Base-by-base conservation (phyloP, 192 early-diverging fungal genomes). In the Lunasporangiospora selenospora region DNA sequence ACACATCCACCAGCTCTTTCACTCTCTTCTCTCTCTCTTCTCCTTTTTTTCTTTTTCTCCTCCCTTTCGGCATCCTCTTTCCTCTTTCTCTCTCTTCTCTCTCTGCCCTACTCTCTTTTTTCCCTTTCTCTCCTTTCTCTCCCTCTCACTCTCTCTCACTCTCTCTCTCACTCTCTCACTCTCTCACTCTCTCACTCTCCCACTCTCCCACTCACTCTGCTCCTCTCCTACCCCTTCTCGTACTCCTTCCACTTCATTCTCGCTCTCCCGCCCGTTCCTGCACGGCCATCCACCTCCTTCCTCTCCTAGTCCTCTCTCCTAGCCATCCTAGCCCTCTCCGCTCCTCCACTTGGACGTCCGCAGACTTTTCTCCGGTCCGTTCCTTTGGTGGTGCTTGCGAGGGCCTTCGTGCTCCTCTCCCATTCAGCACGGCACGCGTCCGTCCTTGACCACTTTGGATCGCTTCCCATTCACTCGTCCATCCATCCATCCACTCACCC, bases 1-100 rank as follows among this genome's bases (percentile, higher is more conserved):
- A n/a, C n/a, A n/a, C n/a, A n/a, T n/a, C n/a, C n/a, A n/a, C n/a
- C n/a, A n/a, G n/a, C n/a, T n/a, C n/a, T n/a, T n/a, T n/a, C n/a
- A n/a, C n/a, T n/a, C n/a, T n/a, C n/a, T n/a, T n/a, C n/a, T 45
- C 44, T 52, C 39, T 57, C 2, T 44, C 34, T 52, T n/a, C 33
- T 7, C 15, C 37, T 7, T 38, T 15, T 38, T 7, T 43, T 52
- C 1, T 41, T 18, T 18, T 41, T 27, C 19, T 18, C 16, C 7
- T 18, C 50, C 19, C 34, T 18, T 21, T n/a, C 31, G 26, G 27
- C n/a, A 24, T 44, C 27, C 23, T 19, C 16, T 23, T n/a, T 62
- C 37, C 31, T 15, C 15, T 45, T 12, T n/a, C 37, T 16, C 21
- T 39, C 50, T 52, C 18, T 23, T 16, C 23, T 42, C 15, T 61